A percentile compares a stretch with the other conserved stretches of the same genome.
phyloP scores from a whole-genome alignment of 2,329 filamentous ascomycete genomes.

The Stromatinia cepivora region DNA sequence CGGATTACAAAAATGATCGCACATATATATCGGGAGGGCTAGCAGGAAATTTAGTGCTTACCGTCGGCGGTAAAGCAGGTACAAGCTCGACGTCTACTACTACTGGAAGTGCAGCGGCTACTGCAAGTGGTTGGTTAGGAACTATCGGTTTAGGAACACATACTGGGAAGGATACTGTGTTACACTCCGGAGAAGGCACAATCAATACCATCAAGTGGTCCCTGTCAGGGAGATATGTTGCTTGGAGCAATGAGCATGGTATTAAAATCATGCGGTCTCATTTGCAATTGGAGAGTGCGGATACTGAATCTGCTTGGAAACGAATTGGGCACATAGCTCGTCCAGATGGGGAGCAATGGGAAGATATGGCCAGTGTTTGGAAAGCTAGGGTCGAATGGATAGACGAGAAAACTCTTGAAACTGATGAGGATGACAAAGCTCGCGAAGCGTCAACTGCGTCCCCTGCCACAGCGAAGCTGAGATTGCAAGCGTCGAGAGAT shows the following conservation, averaged over 20 bases:
- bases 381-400: conserved; percentile 92
- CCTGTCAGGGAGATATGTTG: conserved; percentile 84
- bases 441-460: conserved; percentile 42
- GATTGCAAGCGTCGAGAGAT: conserved; percentile 50
- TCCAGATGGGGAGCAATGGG: conserved; percentile 83
- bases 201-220: conserved; percentile 96
- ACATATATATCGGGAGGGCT: conserved; percentile 89
- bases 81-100: conserved; percentile 83
- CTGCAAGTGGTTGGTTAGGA: conserved; percentile 88
- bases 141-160: conserved; percentile 78
- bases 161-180: conserved; percentile 77
- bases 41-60: conserved; percentile 84
- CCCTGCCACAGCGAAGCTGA: conserved; percentile 50
- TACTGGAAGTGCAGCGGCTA: conserved; percentile 75
- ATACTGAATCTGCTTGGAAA: conserved; percentile 88
- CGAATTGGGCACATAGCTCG: conserved; percentile 89
- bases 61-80: conserved; percentile 75
- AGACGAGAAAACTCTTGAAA: conserved; percentile 76
- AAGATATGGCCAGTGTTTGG: conserved; percentile 96
- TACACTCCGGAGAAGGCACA: conserved; percentile 89
- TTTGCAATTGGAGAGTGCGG: conserved; percentile 71
- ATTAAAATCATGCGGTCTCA: conserved; percentile 98
- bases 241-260: conserved; percentile 94
- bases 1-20: conserved; percentile 86
- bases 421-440: conserved; percentile 58